Conservation (phyloP, 345 rosid genomes). For the Hibiscus mutabilis region DNA sequence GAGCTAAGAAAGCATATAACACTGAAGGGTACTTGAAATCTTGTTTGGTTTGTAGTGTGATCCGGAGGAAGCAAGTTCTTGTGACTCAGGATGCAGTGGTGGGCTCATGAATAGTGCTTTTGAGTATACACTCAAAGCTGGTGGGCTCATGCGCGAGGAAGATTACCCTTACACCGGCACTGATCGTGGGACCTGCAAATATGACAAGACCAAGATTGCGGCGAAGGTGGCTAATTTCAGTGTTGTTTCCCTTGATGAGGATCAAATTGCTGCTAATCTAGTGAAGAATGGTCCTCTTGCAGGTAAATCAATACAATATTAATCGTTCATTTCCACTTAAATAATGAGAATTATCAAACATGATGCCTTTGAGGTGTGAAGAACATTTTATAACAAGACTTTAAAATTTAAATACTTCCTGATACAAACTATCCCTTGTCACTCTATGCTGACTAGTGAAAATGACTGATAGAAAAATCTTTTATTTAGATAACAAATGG, state of each 20-base stretch:
- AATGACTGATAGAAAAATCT: no score
- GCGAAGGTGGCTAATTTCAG: conserved; percentile 86
- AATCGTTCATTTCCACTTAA: no score
- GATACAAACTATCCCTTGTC: no score
- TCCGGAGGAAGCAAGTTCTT: conserved; percentile 71
- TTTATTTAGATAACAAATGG: no score
- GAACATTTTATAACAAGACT: no score
- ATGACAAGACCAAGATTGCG: conserved; percentile 73
- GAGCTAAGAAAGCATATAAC: background rate
- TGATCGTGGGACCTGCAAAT: conserved; percentile 59
- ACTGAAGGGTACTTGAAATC: background rate
- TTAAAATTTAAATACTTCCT: no score
- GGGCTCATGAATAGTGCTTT: conserved; percentile 93
- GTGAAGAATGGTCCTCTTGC: conserved; percentile 89
- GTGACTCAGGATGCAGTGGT: conserved; percentile 87
- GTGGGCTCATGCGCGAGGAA: conserved; percentile 83
- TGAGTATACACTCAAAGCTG: conserved; percentile 77
- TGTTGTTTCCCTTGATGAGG: conserved; percentile 76
- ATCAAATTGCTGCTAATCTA: conserved; percentile 89
- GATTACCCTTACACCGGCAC: conserved; percentile 87
- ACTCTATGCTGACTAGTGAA: no score
- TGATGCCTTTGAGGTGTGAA: no score
- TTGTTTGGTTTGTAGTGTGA: conserved; percentile 58
- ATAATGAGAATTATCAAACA: no score
- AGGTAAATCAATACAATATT: conserved; percentile 28